Percentiles rank a stretch among this genome's conserved stretches.
These are phyloP conservation scores for Fusarium heterosporum DNA, from an alignment of 2,329 filamentous ascomycete species.

Conservation along the genomic window DNA sequence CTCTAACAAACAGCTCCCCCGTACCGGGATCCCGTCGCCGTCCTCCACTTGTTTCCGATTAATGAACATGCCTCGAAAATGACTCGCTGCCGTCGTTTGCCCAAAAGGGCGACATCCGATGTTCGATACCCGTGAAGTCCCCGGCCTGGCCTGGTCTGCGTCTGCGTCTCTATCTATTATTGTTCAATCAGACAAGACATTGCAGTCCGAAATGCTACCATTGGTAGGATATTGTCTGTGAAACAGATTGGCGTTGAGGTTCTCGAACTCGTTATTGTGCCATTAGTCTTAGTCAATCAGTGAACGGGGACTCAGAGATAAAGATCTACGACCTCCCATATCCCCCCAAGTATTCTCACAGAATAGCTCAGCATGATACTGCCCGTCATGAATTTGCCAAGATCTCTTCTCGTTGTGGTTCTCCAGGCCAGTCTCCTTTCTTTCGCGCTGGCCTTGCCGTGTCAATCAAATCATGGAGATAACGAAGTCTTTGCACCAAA, in stretches of 20 bases:
- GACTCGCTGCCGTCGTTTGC: conserved; percentile 20
- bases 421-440: conserved; percentile 2
- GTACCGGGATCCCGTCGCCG: conserved; percentile 23
- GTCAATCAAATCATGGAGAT: not conserved
- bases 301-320: not conserved
- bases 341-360: not conserved
- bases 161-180: not conserved
- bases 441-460: conserved; percentile 4
- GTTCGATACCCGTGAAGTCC: conserved; percentile 4
- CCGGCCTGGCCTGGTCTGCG: conserved; percentile 3
- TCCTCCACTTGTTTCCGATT: conserved; percentile 32
- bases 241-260: conserved; percentile 16
- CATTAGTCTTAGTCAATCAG: not conserved
- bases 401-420: conserved; percentile 14
- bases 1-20: conserved; percentile 21
- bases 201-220: conserved; percentile 18
- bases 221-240: conserved; percentile 18
- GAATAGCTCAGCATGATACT: not conserved
- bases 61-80: conserved; percentile 9
- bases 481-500: conserved; percentile 61
- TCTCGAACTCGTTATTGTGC: conserved; percentile 20
- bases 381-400: conserved; percentile 21
- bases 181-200: conserved; percentile 39
- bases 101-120: conserved; percentile 9
- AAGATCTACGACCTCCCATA: conserved; percentile 1